Percentiles rank a stretch among this genome's conserved stretches.
Conservation (phyloP, 768 basidiomycete species). For the Suillus paluster region DNA sequence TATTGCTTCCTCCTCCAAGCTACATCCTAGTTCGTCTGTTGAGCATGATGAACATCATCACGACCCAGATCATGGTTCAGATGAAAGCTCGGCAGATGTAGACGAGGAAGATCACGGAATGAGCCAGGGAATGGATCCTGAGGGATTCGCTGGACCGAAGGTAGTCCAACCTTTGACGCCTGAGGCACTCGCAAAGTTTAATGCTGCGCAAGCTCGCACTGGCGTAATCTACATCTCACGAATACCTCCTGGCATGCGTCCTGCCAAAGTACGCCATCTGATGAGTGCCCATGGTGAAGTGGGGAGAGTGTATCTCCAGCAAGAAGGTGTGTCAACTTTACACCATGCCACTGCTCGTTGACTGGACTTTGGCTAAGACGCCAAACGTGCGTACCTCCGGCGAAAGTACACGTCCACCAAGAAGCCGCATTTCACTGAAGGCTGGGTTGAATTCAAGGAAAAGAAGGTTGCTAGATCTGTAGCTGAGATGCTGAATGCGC, state of each 20-base stretch:
- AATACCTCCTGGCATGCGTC: conserved; percentile 97
- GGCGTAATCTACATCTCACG: conserved; percentile 95
- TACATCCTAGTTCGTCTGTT: neutral
- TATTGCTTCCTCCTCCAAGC: neutral
- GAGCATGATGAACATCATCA: neutral
- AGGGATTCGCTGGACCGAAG: conserved; percentile 65
- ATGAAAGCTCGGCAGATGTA: conserved; percentile 9
- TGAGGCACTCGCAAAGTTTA: conserved; percentile 77
- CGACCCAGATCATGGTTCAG: neutral
- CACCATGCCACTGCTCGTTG: conserved; percentile 1
- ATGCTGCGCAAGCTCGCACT: conserved; percentile 71
- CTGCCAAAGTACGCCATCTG: conserved; percentile 92
- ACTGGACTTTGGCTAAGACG: conserved; percentile 49
- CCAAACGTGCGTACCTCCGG: conserved; percentile 85
- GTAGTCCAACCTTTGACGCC: conserved; percentile 74
- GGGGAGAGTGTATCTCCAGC: conserved; percentile 90
- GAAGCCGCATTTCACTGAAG: conserved; percentile 90
- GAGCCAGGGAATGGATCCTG: conserved; percentile 57
- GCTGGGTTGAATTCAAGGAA: conserved; percentile 98
- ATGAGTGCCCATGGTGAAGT: conserved; percentile 90
- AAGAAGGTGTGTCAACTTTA: conserved; percentile 64
- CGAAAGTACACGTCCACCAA: conserved; percentile 82
- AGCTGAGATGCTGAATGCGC: conserved; percentile 95
- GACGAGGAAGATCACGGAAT: conserved; percentile 33
- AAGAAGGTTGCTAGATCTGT: conserved; percentile 89